Conservation (phyloP, 305 asterid genomes). For the Fraxinus sp. region DNA sequence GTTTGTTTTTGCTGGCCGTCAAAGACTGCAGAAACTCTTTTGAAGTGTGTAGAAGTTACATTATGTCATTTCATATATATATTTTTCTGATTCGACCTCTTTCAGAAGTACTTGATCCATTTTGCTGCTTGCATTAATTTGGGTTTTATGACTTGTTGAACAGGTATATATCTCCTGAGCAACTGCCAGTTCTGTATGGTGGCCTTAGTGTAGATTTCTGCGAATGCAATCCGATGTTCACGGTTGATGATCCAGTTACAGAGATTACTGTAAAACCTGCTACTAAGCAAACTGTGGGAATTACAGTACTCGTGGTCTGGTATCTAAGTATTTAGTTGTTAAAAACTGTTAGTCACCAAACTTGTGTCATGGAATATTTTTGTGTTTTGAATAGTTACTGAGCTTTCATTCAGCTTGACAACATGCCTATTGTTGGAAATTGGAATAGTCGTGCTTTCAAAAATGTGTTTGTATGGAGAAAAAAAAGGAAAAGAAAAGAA, state of each 20-base stretch:
- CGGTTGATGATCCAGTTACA: conserved; percentile 66
- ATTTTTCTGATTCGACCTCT: background rate
- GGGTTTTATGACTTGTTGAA: background rate
- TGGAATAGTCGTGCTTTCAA: background rate
- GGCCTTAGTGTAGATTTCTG: conserved; percentile 81
- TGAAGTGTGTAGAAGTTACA: conserved; percentile 54
- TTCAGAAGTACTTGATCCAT: background rate
- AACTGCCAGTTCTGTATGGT: conserved; percentile 82
- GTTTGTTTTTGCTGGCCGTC: conserved; percentile 78
- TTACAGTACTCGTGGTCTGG: conserved; percentile 79
- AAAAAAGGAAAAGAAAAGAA: background rate
- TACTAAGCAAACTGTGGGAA: conserved; percentile 90
- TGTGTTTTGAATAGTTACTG: background rate
- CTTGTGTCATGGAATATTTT: background rate
- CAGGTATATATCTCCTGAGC: conserved; percentile 80
- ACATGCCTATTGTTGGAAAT: background rate
- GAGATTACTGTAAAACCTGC: conserved; percentile 72
- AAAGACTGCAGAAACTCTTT: conserved; percentile 74
- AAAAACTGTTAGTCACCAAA: background rate
- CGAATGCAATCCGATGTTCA: conserved; percentile 84
- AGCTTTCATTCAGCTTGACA: background rate
- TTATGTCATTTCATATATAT: background rate
- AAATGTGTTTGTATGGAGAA: background rate
- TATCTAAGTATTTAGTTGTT: background rate
- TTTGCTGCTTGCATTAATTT: background rate